phyloP scores from a whole-genome alignment of 2,329 filamentous ascomycete species.

The Pseudogymnoascus destructans region DNA sequence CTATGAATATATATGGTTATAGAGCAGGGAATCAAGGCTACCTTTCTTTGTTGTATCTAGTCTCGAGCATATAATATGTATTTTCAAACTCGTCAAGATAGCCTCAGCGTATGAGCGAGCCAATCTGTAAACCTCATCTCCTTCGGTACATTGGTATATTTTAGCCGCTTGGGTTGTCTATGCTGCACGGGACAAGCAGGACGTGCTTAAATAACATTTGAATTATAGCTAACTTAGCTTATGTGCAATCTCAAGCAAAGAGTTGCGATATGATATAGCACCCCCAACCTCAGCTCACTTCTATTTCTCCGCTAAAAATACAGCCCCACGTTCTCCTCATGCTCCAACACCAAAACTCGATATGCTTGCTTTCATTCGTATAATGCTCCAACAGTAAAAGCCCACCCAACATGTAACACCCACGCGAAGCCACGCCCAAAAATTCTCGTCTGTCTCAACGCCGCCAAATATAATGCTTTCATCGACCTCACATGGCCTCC shows the following conservation, averaged over 20 bases:
- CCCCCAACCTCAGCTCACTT: background rate
- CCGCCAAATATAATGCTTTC: background rate
- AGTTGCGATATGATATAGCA: background rate
- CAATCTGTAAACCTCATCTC: background rate
- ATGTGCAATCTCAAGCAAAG: constrained; percentile 1
- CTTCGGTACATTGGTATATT: background rate
- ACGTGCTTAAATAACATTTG: background rate
- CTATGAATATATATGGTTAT: background rate
- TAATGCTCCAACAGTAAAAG: constrained; percentile 1
- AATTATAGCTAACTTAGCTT: background rate
- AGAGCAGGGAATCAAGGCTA: background rate
- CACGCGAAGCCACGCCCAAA: background rate
- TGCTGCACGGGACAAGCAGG: background rate
- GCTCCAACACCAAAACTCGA: background rate
- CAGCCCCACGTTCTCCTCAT: background rate
- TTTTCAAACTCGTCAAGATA: background rate
- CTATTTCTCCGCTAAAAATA: background rate
- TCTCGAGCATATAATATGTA: background rate
- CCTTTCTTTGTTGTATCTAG: background rate
- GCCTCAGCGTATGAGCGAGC: background rate
- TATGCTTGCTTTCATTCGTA: background rate
- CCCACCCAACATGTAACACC: background rate
- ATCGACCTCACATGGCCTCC: background rate
- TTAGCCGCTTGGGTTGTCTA: background rate
- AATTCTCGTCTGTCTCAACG: background rate